Evolutionary conservation across 2,329 filamentous ascomycete genomes (phyloP).

Genomic region (Aspergillus sp.): DNA sequence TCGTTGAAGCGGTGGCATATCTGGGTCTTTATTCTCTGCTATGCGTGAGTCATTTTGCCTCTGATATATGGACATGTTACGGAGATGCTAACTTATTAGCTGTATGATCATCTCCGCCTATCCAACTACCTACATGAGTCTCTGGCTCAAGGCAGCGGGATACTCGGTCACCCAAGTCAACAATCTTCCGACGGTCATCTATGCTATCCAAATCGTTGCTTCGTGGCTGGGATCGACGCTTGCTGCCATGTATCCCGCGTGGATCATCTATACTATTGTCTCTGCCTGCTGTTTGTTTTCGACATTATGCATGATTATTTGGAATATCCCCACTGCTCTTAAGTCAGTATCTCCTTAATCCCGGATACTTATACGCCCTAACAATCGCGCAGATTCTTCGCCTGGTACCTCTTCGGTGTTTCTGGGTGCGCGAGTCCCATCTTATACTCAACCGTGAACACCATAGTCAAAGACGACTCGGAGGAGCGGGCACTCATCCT

Average conservation of each 20-base stretch:
- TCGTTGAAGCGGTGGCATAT: constrained; percentile 47
- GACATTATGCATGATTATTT: constrained; percentile 42
- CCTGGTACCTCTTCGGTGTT: constrained; percentile 39
- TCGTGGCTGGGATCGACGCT: constrained; percentile 47
- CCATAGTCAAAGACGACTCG: constrained; percentile 33
- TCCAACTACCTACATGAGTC: constrained; percentile 43
- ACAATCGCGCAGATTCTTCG: constrained; percentile 27
- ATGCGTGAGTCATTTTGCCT: constrained; percentile 39
- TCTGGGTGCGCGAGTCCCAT: constrained; percentile 37
- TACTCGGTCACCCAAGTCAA: constrained; percentile 47
- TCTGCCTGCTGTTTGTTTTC: constrained; percentile 38
- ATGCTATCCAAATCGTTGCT: constrained; percentile 44
- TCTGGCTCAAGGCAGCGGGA: constrained; percentile 47
- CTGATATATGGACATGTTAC: not conserved
- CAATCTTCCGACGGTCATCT: constrained; percentile 43
- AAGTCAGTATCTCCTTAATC: constrained; percentile 26
- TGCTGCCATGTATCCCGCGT: constrained; percentile 46
- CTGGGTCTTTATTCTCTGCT: constrained; percentile 44
- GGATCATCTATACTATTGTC: constrained; percentile 43
- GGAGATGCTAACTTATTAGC: constrained; percentile 13
- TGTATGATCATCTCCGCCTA: constrained; percentile 44
- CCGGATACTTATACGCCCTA: not conserved
- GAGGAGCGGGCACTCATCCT: constrained; percentile 36
- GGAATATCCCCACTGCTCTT: constrained; percentile 45
- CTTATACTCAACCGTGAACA: constrained; percentile 40